Evolutionary conservation across 2,329 filamentous ascomycete species (phyloP), one percentile per base, ranked within the genome.

Genomic region (Fusarium pilosicola): DNA sequence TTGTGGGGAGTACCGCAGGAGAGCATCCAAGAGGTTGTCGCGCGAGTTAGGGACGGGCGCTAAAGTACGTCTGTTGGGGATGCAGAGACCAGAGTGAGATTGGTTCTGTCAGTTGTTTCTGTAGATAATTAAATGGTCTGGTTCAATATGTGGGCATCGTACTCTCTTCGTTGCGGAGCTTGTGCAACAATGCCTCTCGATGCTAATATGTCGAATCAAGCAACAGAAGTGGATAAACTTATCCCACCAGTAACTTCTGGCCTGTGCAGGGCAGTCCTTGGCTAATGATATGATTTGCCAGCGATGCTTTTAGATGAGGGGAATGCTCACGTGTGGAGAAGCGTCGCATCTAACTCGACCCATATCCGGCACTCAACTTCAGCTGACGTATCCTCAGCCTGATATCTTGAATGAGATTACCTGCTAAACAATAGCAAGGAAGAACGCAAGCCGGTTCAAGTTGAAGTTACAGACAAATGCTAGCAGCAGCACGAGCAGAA

Each of bases 401-500:
- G n/a, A 61, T 34, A 30, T 34, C n/a, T 56, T 18, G 28, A n/a
- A 20, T 20, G 3, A 6, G 3, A 34, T 13, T 14, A 55, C 15
- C 26, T 55, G 11, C 26, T 18, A 10, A 17, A 18, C 18, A 42
- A 17, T 9, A 56, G 15, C 3, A 3, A 14, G 5, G 5, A 24
- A 34, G 13, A 28, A 3, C 5, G 2, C 18, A 26, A 14, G 4
- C 20, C 7, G 10, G 7, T 7, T 9, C 7, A 8, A 20, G 6
- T 18, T 11, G n/a, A n/a, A 26, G 7, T 9, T 12, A 8, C 6
- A 60, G 6, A 42, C 54, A 60, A 64, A 65, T 65, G 62, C 38
- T 65, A 20, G 57, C 63, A 32, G 58, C 63, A 42, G 58, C 63
- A 28, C 34, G 63, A 55, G 57, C 39, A 36, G 63, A 65, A 55